Evolutionary conservation across 768 basidiomycete species (phyloP), one percentile per base, ranked within the genome.

Genomic region (Lactifluus subvellereus): DNA sequence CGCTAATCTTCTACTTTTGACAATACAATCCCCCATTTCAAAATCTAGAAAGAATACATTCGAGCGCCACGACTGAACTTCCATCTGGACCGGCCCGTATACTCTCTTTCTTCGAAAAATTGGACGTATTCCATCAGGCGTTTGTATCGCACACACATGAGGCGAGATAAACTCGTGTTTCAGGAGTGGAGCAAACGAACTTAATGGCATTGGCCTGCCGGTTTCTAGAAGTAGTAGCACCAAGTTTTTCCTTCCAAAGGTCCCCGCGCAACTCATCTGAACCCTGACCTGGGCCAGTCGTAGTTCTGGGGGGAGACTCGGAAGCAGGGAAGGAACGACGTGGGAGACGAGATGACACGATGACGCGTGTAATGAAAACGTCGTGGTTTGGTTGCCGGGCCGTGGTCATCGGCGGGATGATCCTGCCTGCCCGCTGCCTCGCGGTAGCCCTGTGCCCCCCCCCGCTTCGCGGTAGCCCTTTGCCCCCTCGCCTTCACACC

Each of bases 381-480:
- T n/a, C n/a, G 35, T 14, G 40, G 11, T 40, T 37, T 11, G 30
- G 11, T n/a, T n/a, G 30, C 49, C 63, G 63, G 63, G 30, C 63
- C 63, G 52, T 40, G 38, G 53, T 20, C 9, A 40, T 54, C 52
- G 32, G 22, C 20, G 27, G 37, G 27, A 20, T 27, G 37, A 6
- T 9, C 27, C 4, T 35, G 57, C 62, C 51, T 64, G 27, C 18
- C 58, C 8, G 58, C 27, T 60, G 59, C 63, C 63, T 64, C 54
- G 58, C 63, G 63, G 58, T 60, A 11, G 30, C 22, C 4, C 16
- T n/a, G 43, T 20, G 27, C 38, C 37, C 27, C 32, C 40, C 5
- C 33, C 27, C 56, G 59, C 63, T 59, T 64, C 54, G 58, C 63
- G 58, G 58, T 60, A 11, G 30, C 22, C 4, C 16, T n/a, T 50